These are phyloP conservation scores for Bruguiera parviflora DNA, from an alignment of 345 rosid species.

Conservation along the genomic window DNA sequence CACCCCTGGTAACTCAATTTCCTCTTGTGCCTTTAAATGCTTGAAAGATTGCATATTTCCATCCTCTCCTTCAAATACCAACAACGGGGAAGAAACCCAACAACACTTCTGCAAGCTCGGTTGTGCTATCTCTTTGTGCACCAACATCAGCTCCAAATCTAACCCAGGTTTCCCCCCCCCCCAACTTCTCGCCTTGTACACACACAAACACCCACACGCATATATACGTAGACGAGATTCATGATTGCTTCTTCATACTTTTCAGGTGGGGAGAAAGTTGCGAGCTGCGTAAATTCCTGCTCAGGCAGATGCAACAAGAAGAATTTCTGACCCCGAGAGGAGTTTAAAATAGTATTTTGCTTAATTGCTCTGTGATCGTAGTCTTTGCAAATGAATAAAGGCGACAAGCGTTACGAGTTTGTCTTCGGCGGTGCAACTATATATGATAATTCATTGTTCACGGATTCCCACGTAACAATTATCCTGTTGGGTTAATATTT, in stretches of 20 bases:
- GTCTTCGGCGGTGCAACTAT: too few relatives aligned
- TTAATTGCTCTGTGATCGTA: too few relatives aligned
- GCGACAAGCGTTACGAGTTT: too few relatives aligned
- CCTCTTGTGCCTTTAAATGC: constrained; percentile 30
- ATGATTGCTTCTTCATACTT: background rate
- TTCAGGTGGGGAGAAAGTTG: constrained; percentile 40
- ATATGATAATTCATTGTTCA: constrained; percentile 1
- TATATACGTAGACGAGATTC: background rate
- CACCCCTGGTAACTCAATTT: background rate
- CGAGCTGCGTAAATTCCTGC: constrained; percentile 44
- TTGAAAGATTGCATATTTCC: constrained; percentile 35
- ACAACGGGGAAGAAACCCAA: background rate
- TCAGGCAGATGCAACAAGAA: constrained; percentile 27
- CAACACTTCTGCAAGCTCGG: constrained; percentile 41
- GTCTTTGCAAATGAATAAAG: too few relatives aligned
- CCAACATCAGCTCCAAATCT: constrained; percentile 36
- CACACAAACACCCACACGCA: too few relatives aligned
- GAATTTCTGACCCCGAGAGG: background rate
- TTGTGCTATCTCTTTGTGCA: constrained; percentile 42
- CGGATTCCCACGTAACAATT: background rate
- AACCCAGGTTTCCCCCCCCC: constrained; percentile 26
- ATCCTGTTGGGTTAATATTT: background rate
- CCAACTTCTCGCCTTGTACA: too few relatives aligned
- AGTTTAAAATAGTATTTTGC: too few relatives aligned
- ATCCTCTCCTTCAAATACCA: background rate